Conservation (phyloP, 1,284 basidiomycete genomes). For the Naganishia cerealis region DNA sequence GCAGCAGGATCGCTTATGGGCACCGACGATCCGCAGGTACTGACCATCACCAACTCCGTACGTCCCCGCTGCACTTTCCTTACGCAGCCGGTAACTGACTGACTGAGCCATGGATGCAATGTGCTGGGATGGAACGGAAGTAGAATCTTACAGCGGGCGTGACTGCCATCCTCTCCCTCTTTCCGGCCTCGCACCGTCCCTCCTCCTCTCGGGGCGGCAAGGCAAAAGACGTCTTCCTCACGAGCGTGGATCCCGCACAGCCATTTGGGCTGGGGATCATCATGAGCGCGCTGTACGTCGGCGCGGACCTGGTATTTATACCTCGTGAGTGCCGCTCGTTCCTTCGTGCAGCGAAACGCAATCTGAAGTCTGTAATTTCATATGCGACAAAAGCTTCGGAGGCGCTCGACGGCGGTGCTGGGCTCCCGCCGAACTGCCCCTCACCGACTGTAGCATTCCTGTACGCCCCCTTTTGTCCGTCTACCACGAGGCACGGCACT, state of each 20-base stretch:
- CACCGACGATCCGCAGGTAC: neutral
- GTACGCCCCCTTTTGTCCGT: neutral
- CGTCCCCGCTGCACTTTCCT: neutral
- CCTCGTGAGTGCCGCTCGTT: neutral
- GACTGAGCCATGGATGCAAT: no score
- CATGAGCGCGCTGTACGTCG: slow-evolving; percentile 10
- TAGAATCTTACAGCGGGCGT: slow-evolving; percentile 14
- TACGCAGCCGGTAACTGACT: neutral
- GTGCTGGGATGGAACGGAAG: no score
- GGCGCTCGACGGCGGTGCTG: no score
- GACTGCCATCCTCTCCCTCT: slow-evolving; percentile 4
- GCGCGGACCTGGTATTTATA: neutral
- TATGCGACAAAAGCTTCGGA: no score
- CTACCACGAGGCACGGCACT: neutral
- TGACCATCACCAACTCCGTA: slow-evolving; percentile 14
- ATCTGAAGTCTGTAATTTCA: no score
- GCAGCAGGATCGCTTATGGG: neutral
- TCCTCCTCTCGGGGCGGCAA: neutral
- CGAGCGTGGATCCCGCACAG: slow-evolving; percentile 15
- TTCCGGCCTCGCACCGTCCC: slow-evolving; percentile 7
- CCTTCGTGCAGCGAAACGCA: neutral
- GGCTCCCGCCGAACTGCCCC: neutral
- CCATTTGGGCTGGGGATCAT: slow-evolving; percentile 12
- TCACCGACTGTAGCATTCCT: slow-evolving; percentile 10
- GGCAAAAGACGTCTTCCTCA: neutral